These are phyloP conservation scores for Pseudocercospora fijiensis DNA, from an alignment of 2,329 filamentous ascomycete species.

Conservation along the genomic window DNA sequence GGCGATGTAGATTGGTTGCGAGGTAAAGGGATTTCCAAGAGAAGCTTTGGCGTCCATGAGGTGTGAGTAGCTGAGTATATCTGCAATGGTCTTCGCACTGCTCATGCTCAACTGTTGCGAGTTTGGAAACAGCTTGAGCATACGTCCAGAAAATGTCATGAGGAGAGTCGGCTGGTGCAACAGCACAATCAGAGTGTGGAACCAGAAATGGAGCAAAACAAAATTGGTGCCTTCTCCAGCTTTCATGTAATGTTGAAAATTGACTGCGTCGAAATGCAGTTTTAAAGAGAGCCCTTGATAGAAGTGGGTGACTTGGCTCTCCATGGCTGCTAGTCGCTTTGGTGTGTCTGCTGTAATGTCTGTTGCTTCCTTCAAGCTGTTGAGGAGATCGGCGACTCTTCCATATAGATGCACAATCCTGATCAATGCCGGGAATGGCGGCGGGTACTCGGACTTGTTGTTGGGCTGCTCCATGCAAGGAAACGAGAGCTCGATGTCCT, in stretches of 20 bases:
- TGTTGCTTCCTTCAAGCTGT: conserved; percentile 71
- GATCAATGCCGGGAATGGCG: conserved; percentile 76
- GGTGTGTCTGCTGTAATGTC: conserved; percentile 75
- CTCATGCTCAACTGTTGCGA: conserved; percentile 82
- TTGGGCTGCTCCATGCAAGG: conserved; percentile 55
- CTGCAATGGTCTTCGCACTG: conserved; percentile 86
- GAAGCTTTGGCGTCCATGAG: conserved; percentile 82
- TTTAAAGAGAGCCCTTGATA: conserved; percentile 73
- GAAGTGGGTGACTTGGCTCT: conserved; percentile 71
- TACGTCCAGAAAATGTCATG: conserved; percentile 68
- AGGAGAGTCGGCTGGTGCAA: conserved; percentile 80
- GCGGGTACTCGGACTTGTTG: conserved; percentile 65
- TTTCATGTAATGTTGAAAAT: conserved; percentile 82
- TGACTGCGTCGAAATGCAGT: conserved; percentile 79
- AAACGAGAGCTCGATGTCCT: conserved; percentile 79
- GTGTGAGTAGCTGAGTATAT: conserved; percentile 83
- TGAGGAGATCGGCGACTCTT: conserved; percentile 77
- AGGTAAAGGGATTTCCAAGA: conserved; percentile 81
- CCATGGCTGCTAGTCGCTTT: conserved; percentile 71
- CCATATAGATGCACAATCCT: conserved; percentile 85
- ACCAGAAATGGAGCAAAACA: conserved; percentile 84
- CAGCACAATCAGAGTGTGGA: conserved; percentile 80
- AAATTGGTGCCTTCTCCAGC: conserved; percentile 82
- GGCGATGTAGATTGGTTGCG: conserved; percentile 87
- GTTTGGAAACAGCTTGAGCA: conserved; percentile 72